Percentiles rank a stretch among this genome's conserved stretches.
phyloP scores from a whole-genome alignment of 768 basidiomycete species.

The Butyriboletus loyo region DNA sequence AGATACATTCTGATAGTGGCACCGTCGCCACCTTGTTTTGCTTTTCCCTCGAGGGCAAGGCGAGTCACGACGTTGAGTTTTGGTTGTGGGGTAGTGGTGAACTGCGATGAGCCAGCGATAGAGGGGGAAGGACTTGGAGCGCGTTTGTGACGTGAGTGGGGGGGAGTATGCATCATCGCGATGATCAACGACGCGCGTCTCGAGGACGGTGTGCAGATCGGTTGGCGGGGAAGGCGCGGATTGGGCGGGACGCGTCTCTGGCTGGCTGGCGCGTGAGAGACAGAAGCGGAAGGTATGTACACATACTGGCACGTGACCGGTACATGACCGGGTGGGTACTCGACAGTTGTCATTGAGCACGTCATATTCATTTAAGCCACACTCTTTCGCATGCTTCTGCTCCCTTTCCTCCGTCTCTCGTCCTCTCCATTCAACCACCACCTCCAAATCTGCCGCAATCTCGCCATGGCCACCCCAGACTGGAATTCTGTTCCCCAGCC shows the following conservation, averaged over 20 bases:
- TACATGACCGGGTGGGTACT: conserved; percentile 26
- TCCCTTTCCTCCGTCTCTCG: conserved; percentile 9
- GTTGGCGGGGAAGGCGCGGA: conserved; percentile 10
- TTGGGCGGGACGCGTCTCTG: conserved; percentile 20
- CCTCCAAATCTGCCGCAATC: conserved; percentile 2
- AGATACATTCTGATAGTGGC: conserved; percentile 73
- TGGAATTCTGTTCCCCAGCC: conserved; percentile 19
- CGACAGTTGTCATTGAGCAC: neutral
- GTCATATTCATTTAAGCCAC: neutral
- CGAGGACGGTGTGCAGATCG: conserved; percentile 4
- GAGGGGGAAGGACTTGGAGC: conserved; percentile 32
- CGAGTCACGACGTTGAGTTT: conserved; percentile 71
- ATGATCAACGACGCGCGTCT: neutral
- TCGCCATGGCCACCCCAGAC: conserved; percentile 24
- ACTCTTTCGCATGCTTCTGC: conserved; percentile 4
- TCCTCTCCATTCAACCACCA: neutral
- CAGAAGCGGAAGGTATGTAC: neutral
- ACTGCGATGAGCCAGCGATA: conserved; percentile 38
- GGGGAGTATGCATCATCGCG: conserved; percentile 14
- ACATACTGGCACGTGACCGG: conserved; percentile 11
- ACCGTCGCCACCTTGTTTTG: conserved; percentile 61
- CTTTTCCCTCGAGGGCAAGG: conserved; percentile 71
- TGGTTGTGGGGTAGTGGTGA: conserved; percentile 42
- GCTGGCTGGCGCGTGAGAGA: conserved; percentile 5
- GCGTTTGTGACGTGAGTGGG: conserved; percentile 29